phyloP scores from a whole-genome alignment of 306 rosid species.

The Castanea sativa region DNA sequence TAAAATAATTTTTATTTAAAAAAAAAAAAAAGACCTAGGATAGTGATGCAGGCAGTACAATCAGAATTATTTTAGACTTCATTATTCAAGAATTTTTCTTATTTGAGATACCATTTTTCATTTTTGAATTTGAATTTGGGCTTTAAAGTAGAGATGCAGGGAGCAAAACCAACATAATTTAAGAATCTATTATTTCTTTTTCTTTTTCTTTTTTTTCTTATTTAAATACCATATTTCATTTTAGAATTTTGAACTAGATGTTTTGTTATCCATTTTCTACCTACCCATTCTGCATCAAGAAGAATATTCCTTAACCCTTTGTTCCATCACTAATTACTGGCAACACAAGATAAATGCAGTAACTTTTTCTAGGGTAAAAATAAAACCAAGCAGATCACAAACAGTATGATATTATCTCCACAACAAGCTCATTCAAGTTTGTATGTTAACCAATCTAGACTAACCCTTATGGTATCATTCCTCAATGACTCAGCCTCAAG shows the following conservation, averaged over 20 bases:
- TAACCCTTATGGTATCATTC: not conserved
- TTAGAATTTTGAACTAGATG: too few species aligned
- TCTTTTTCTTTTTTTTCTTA: too few species aligned
- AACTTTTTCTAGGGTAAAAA: not conserved
- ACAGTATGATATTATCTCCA: not conserved
- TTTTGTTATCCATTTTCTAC: too few species aligned
- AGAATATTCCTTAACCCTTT: not conserved
- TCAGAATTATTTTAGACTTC: too few species aligned
- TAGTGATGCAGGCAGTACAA: not conserved
- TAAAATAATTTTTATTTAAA: not conserved
- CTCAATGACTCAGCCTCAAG: not conserved
- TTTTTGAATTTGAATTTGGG: too few species aligned
- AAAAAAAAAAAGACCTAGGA: not conserved
- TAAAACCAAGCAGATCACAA: conserved; percentile 5
- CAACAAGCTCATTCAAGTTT: not conserved
- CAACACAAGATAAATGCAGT: not conserved
- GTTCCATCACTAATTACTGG: not conserved
- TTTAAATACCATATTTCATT: too few species aligned
- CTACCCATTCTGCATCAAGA: not conserved
- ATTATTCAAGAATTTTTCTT: too few species aligned
- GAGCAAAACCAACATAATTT: too few species aligned
- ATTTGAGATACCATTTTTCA: too few species aligned
- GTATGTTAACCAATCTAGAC: not conserved
- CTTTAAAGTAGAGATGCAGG: too few species aligned
- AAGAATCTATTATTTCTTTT: too few species aligned